Evolutionary conservation across 805 yeast genomes (phyloP), one percentile per base, ranked within the genome.

Genomic region (Suhomyces tanzawaensis): DNA sequence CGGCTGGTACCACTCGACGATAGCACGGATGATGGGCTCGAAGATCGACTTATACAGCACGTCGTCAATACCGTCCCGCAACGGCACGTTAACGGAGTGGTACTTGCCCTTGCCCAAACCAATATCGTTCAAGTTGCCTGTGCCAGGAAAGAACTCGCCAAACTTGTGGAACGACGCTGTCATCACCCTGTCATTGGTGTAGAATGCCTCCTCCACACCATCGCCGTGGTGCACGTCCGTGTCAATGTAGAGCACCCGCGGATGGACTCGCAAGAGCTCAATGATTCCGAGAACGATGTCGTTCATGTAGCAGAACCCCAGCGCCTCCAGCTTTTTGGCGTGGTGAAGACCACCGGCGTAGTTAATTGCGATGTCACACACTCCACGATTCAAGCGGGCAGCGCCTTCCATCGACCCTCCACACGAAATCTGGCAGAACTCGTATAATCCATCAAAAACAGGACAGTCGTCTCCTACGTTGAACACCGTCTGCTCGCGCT

Each of bases 391-490:
- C 50, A 89, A 71, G 54, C 89, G 79, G 4, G 93, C 82, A 8
- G 95, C 85, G 14, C 95, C 96, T 55, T 89, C 96, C 70, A 88
- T 72, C 3, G 93, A 83, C 1, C 95, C 95, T 42, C 96, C 96
- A 4, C 95, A 90, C 31, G 85, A 82, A 15, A 87, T 81, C 3
- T 85, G 76, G 47, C 87, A 79, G 57, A 81, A 84, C 47, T 82
- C 88, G 55, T 79, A 84, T 16, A 84, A 63, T 5, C 90, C 89
- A 51, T 84, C 89, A 55, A 84, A 84, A 37, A 84, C 86, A 2
- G 91, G 91, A 56, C 91, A 84, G 64, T 46, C 98, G 55, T 93
- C 98, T 32, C 97, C 98, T 40, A 91, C 95, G 58, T 93, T 93
- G 72, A 91, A 91, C 59, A 86, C 87, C 42, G 79, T 82, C 58